These are phyloP conservation scores for Hondaea fermentalgiana DNA, from an alignment of 108 stramenopile species.

Conservation along the genomic window DNA sequence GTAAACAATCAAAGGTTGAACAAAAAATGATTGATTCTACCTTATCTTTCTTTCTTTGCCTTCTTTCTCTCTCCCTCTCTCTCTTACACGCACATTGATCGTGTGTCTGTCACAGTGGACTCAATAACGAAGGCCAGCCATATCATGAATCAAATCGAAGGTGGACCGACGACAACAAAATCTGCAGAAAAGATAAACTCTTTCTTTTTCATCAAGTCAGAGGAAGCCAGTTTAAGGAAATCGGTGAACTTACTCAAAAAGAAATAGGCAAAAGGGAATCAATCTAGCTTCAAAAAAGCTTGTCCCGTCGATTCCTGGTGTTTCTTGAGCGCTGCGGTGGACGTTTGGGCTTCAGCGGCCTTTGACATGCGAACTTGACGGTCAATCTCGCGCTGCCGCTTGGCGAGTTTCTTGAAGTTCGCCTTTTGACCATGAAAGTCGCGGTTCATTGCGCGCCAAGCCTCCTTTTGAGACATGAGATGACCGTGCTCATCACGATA, in stretches of 20 bases:
- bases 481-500: slow-evolving; percentile 88
- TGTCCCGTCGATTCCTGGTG: background rate
- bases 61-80: too few relatives aligned
- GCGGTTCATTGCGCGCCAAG: slow-evolving; percentile 87
- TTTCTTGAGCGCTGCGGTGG: background rate
- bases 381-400: slow-evolving; percentile 38
- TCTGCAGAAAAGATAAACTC: background rate
- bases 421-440: slow-evolving; percentile 93
- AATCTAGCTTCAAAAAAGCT: background rate
- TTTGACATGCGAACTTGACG: slow-evolving; percentile 19
- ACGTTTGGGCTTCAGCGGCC: background rate
- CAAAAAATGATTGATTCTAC: too few relatives aligned
- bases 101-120: too few relatives aligned
- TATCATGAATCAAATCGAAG: too few relatives aligned
- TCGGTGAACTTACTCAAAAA: too few relatives aligned
- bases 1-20: too few relatives aligned
- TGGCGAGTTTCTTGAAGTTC: slow-evolving; percentile 85
- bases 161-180: too few relatives aligned
- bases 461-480: slow-evolving; percentile 82
- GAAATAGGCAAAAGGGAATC: too few relatives aligned
- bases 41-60: too few relatives aligned
- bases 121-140: too few relatives aligned
- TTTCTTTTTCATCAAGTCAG: background rate
- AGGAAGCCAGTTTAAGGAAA: too few relatives aligned
- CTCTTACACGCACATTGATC: too few relatives aligned